Evolutionary conservation across 2,329 filamentous ascomycete genomes (phyloP), one percentile per base, ranked within the genome.

Genomic region (Chaetomiaceae sp.): DNA sequence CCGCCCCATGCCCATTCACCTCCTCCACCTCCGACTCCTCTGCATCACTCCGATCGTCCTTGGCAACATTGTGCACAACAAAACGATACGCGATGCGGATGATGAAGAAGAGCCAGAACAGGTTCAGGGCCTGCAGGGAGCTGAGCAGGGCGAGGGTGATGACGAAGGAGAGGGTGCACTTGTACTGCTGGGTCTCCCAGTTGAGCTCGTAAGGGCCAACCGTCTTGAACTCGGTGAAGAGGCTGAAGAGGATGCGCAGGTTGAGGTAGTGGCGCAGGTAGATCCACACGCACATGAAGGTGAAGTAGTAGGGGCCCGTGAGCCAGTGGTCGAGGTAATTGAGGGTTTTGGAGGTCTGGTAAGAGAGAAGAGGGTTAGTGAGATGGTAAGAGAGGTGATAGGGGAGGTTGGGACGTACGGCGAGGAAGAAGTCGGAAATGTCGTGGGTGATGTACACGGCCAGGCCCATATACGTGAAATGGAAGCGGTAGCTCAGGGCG

Each of bases 371-470:
- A 33, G 9, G 33, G 36, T 64, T 47, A 61, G 55, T 42, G 19
- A 19, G 6, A 20, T 36, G n/a, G 27, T 17, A 22, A 1, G 34
- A 31, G 4, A 39, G 40, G 8, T 17, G 27, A 27, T 6, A 27
- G 20, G 25, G 14, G 23, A 25, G 36, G 4, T 6, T 3, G 9
- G 19, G 34, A 73, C 85, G 72, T 81, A 91, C 88, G 34, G 92
- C 91, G 40, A 96, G 80, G 81, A 96, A 96, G 74, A 96, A 96
- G 70, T 96, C 91, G 56, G 86, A 91, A 58, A 96, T 88, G 67
- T 97, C 91, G 71, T 95, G 90, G 9, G 91, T 96, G 58, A 94
- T 90, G 71, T 96, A 97, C 31, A 97, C 90, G 19, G 90, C 89
- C 51, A 96, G 74, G 23, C 91, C 91, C 69, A 97, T 95, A 72